Percentiles rank a stretch among this genome's conserved stretches.
These are phyloP conservation scores for Tardiomyces blankii DNA, from an alignment of 1,139 yeast species.

Conservation along the genomic window DNA sequence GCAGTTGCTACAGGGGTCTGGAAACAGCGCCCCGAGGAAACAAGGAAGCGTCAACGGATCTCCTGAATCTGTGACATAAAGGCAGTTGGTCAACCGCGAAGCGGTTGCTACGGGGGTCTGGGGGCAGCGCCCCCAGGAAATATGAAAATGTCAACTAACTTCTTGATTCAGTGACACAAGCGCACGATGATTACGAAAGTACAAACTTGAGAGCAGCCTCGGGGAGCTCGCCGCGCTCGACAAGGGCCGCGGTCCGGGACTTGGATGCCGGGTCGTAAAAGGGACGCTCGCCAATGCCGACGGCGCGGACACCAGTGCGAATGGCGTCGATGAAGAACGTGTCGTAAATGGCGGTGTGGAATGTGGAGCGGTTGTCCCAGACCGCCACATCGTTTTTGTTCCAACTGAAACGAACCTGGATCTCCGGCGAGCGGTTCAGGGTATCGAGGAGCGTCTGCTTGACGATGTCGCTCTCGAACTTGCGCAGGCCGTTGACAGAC, in stretches of 20 bases:
- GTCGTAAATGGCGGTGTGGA: conserved; percentile 20
- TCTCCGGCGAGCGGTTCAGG: conserved; percentile 31
- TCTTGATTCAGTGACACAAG: no score
- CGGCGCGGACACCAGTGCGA: conserved; percentile 20
- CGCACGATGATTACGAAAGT: background rate
- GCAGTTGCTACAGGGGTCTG: no score
- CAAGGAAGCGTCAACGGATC: no score
- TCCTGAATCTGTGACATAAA: no score
- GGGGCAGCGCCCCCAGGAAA: no score
- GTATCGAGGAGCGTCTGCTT: conserved; percentile 32
- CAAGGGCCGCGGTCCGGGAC: conserved; percentile 11
- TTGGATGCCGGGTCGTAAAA: conserved; percentile 16
- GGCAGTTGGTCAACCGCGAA: no score
- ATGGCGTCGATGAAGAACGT: conserved; percentile 4
- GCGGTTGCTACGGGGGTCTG: no score
- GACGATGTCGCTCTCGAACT: conserved; percentile 27
- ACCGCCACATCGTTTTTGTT: conserved; percentile 44
- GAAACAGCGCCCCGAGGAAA: no score
- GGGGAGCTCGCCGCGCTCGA: background rate
- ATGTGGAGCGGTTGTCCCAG: conserved; percentile 26
- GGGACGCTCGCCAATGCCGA: conserved; percentile 20
- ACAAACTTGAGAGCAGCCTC: background rate
- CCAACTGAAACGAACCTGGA: conserved; percentile 40
- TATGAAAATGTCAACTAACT: no score
- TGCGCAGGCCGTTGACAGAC: conserved; percentile 31